Evolutionary conservation across 441 rosid species (phyloP).

Genomic region (Capsella rubella): DNA sequence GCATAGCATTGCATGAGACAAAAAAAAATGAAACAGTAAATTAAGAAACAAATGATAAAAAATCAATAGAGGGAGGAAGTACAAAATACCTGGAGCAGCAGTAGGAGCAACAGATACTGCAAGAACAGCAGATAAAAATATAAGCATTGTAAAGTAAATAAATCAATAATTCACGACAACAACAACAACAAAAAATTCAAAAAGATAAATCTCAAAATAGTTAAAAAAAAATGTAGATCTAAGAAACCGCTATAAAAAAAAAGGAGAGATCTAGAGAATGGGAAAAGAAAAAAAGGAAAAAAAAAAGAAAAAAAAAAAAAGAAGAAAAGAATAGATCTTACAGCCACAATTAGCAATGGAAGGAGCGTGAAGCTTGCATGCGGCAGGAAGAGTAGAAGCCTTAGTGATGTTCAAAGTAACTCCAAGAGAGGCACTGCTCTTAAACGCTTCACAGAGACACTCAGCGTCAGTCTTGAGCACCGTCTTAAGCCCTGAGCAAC

Average conservation of each 20-base stretch:
- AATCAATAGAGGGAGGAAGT: not conserved
- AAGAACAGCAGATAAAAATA: not conserved
- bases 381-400: slow-evolving; percentile 69
- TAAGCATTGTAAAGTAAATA: not conserved
- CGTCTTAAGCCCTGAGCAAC: slow-evolving; percentile 78
- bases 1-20: not conserved
- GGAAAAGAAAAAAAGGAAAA: not conserved
- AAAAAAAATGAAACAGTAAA: not conserved
- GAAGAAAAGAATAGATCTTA: slow-evolving; percentile 43
- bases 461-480: slow-evolving; percentile 61
- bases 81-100: slow-evolving; percentile 42
- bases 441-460: slow-evolving; percentile 83
- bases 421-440: slow-evolving; percentile 73
- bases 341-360: slow-evolving; percentile 64
- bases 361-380: slow-evolving; percentile 81
- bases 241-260: not conserved
- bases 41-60: not conserved
- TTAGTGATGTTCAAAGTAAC: slow-evolving; percentile 72
- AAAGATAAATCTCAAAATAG: not conserved
- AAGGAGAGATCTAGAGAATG: not conserved
- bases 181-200: not conserved
- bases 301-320: too few species aligned
- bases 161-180: not conserved
- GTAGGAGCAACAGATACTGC: slow-evolving; percentile 43
- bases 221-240: slow-evolving; percentile 12